Evolutionary conservation across 768 basidiomycete species (phyloP).

Genomic region (Baorangia bicolor): DNA sequence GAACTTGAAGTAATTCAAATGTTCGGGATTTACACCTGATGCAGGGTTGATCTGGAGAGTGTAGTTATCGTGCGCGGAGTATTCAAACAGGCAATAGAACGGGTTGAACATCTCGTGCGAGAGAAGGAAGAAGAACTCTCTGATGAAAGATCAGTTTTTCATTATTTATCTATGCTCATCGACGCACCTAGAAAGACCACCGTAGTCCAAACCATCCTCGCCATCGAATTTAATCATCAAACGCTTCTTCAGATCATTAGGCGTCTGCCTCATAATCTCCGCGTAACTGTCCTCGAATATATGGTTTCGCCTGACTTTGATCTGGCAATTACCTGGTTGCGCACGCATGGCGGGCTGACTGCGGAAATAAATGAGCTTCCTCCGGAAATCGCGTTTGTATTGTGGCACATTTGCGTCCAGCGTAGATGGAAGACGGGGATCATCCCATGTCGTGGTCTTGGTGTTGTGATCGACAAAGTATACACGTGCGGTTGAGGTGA

Average conservation of each 20-base stretch:
- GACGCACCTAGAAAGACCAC: constrained; percentile 88
- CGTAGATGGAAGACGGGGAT: constrained; percentile 92
- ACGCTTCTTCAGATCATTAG: constrained; percentile 97
- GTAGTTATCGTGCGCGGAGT: constrained; percentile 99
- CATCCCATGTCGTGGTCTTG: constrained; percentile 99
- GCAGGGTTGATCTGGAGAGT: constrained; percentile 99
- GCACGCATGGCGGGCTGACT: constrained; percentile 98
- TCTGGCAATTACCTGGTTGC: constrained; percentile 98
- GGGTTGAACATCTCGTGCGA: constrained; percentile 99
- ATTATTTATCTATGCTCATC: not conserved
- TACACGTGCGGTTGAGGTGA: constrained; percentile 95
- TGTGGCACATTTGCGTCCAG: constrained; percentile 97
- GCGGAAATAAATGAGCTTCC: constrained; percentile 99
- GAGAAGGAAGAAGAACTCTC: constrained; percentile 99
- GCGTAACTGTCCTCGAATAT: constrained; percentile 99
- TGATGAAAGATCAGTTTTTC: constrained; percentile 33
- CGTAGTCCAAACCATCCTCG: constrained; percentile 98
- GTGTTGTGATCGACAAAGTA: constrained; percentile 99
- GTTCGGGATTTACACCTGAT: constrained; percentile 97
- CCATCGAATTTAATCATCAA: constrained; percentile 99
- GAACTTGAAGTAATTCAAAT: constrained; percentile 99
- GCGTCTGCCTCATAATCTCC: constrained; percentile 99
- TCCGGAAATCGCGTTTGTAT: constrained; percentile 99
- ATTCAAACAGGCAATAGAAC: constrained; percentile 99
- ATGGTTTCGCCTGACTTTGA: constrained; percentile 96